Percentiles rank a stretch among this genome's conserved stretches.
Evolutionary conservation across 352 stramenopile genomes (phyloP).

Genomic region (Globisporangium lucens): DNA sequence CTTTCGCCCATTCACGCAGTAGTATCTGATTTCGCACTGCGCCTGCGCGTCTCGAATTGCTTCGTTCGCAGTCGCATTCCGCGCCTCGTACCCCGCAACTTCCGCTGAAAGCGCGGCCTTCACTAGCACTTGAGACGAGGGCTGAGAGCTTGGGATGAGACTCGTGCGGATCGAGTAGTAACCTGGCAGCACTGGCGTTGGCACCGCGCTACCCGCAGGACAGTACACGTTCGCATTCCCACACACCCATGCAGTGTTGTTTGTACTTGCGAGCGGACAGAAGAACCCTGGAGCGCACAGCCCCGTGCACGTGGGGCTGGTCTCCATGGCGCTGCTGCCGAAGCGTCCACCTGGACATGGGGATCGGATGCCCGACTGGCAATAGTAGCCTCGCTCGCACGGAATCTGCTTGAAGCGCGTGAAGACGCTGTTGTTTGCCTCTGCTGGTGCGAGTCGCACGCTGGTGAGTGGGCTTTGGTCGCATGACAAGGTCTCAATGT

Average conservation of each 20-base stretch:
- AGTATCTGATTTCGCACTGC: conserved; percentile 64
- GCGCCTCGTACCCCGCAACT: conserved; percentile 5
- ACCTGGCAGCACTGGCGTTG: conserved; percentile 45
- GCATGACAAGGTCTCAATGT: conserved; percentile 22
- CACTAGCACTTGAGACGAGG: not conserved
- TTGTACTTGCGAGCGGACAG: conserved; percentile 57
- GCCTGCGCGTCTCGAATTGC: conserved; percentile 43
- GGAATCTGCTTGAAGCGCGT: conserved; percentile 41
- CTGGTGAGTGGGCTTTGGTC: conserved; percentile 21
- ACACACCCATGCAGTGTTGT: conserved; percentile 32
- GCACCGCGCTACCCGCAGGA: conserved; percentile 50
- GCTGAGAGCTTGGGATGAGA: too few species aligned
- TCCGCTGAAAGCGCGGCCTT: not conserved
- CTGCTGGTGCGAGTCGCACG: conserved; percentile 1
- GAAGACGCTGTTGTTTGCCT: conserved; percentile 32
- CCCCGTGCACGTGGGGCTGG: conserved; percentile 32
- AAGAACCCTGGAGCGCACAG: conserved; percentile 51
- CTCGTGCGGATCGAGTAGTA: conserved; percentile 54
- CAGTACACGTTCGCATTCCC: conserved; percentile 51
- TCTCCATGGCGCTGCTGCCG: conserved; percentile 31
- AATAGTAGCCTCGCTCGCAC: conserved; percentile 71
- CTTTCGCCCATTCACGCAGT: conserved; percentile 49
- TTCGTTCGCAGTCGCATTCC: conserved; percentile 26
- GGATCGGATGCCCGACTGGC: conserved; percentile 36
- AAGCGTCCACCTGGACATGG: conserved; percentile 58